A percentile compares a stretch with the other conserved stretches of the same genome.
phyloP scores from a whole-genome alignment of 2,329 filamentous ascomycete species.

The Davidsoniella virescens region DNA sequence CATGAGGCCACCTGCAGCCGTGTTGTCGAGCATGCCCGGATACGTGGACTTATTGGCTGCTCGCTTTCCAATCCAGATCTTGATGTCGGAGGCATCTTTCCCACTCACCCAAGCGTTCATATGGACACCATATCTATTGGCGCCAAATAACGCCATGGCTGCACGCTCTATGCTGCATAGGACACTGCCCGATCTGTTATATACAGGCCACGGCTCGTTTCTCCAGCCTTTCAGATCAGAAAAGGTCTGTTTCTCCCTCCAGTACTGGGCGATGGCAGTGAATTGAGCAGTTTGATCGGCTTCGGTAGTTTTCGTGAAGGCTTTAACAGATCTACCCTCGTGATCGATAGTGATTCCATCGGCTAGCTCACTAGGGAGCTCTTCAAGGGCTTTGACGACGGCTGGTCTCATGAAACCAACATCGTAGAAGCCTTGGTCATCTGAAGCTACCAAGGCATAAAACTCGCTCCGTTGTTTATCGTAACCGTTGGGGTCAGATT shows the following conservation, averaged over 20 bases:
- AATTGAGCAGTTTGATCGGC: slow-evolving; percentile 43
- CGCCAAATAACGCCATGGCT: slow-evolving; percentile 57
- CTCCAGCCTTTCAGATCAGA: slow-evolving; percentile 63
- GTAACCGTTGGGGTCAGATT: slow-evolving; percentile 42
- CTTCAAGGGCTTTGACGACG: slow-evolving; percentile 32
- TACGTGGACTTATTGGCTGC: slow-evolving; percentile 71
- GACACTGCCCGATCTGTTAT: slow-evolving; percentile 43
- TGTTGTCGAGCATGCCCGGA: slow-evolving; percentile 85
- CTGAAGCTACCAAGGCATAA: slow-evolving; percentile 48
- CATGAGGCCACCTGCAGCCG: slow-evolving; percentile 65
- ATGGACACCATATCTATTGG: slow-evolving; percentile 66
- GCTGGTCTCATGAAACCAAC: slow-evolving; percentile 44
- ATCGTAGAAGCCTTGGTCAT: slow-evolving; percentile 43
- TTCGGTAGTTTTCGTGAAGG: slow-evolving; percentile 43
- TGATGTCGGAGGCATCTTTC: slow-evolving; percentile 28
- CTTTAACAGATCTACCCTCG: slow-evolving; percentile 42
- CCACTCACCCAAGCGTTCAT: slow-evolving; percentile 54
- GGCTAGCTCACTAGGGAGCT: slow-evolving; percentile 32
- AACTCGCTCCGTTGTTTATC: slow-evolving; percentile 41
- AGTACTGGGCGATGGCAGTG: slow-evolving; percentile 43
- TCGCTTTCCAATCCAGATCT: slow-evolving; percentile 72
- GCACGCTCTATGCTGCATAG: slow-evolving; percentile 65
- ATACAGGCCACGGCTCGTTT: slow-evolving; percentile 66
- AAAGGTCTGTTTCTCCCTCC: slow-evolving; percentile 58
- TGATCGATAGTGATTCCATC: slow-evolving; percentile 47